These are phyloP conservation scores for Hordeum pubiflorum DNA, from an alignment of 202 grass and related monocot species.

Conservation along the genomic window DNA sequence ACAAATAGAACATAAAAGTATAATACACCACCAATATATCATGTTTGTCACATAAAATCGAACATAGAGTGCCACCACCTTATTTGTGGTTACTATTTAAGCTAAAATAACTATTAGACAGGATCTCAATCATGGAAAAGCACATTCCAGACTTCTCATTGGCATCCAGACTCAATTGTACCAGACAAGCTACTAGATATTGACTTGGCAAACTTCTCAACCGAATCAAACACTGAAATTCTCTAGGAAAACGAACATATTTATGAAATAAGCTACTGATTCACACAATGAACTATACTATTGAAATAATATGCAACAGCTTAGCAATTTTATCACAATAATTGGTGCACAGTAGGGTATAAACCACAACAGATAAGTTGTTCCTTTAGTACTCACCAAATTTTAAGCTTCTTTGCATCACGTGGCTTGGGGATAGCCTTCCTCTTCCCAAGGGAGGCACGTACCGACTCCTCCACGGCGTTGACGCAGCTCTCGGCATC, in stretches of 20 bases:
- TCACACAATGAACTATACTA: neutral
- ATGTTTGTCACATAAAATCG: neutral
- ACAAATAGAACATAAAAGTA: neutral
- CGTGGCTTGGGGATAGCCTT: conserved; percentile 40
- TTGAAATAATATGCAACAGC: neutral
- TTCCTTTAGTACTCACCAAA: conserved; percentile 53
- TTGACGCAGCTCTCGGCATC: conserved; percentile 71
- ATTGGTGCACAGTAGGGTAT: neutral
- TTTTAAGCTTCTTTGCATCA: conserved; percentile 67
- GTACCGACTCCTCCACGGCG: conserved; percentile 70
- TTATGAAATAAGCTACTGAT: neutral
- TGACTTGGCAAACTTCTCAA: neutral
- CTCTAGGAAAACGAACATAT: neutral
- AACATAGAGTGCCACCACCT: neutral
- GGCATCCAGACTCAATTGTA: neutral
- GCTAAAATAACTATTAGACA: neutral
- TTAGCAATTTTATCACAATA: neutral
- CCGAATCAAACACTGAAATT: neutral
- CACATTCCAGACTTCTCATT: neutral
- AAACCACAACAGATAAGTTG: neutral
- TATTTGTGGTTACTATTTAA: neutral
- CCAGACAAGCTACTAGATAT: neutral
- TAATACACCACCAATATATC: neutral
- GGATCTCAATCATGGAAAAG: neutral
- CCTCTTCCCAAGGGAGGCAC: conserved; percentile 66